A percentile compares a stretch with the other conserved stretches of the same genome.
These are phyloP conservation scores for Rhizophora apiculata DNA, from an alignment of 345 rosid genomes.

Conservation along the genomic window DNA sequence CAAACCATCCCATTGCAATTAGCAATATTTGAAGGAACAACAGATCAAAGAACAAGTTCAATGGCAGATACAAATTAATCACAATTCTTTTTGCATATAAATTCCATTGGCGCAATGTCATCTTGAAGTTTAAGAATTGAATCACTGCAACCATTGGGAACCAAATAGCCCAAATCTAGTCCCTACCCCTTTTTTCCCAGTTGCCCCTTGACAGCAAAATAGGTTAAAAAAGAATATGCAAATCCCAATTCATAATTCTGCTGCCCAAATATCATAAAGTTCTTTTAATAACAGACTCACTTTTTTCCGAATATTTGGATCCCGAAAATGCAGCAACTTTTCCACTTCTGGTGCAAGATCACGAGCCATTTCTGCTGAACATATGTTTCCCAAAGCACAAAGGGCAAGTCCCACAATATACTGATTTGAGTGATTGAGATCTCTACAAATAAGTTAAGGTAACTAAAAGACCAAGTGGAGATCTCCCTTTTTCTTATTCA, in stretches of 20 bases:
- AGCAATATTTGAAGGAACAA: not conserved
- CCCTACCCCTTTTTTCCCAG: not conserved
- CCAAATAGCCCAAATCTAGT: not conserved
- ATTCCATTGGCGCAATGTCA: not conserved
- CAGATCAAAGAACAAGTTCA: not conserved
- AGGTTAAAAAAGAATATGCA: not conserved
- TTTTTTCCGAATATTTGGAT: conserved; percentile 96
- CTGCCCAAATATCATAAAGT: not conserved
- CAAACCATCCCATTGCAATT: no score
- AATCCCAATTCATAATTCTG: not conserved
- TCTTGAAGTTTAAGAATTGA: not conserved
- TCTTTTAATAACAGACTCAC: conserved; percentile 36
- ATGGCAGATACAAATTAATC: not conserved
- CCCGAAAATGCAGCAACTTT: conserved; percentile 92
- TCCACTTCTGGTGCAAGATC: conserved; percentile 99
- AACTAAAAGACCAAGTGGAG: conserved; percentile 10
- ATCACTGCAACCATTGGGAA: not conserved
- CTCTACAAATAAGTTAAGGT: conserved; percentile 76
- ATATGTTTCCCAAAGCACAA: conserved; percentile 98
- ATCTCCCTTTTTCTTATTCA: not conserved
- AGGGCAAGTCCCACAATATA: conserved; percentile 97
- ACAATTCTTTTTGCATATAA: not conserved
- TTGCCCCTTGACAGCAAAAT: not conserved
- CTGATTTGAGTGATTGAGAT: conserved; percentile 95
- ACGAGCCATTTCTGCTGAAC: conserved; percentile 99